These are phyloP conservation scores for Trichoderma gracile DNA, from an alignment of 2,329 filamentous ascomycete genomes.

Conservation along the genomic window DNA sequence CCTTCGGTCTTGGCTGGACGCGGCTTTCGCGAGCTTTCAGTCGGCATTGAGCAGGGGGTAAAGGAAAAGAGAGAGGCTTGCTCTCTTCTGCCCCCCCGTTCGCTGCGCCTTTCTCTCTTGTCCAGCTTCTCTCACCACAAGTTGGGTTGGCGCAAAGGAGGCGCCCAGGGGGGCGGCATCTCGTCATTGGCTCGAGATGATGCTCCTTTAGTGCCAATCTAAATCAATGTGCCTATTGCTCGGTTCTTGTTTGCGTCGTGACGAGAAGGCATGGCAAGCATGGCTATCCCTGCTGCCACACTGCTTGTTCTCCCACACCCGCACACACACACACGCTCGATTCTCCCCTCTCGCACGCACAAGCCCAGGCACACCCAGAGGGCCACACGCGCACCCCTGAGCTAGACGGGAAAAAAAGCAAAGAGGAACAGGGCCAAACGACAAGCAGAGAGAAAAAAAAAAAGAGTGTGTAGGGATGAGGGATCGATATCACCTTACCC, in stretches of 20 bases:
- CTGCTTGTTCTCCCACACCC: neutral
- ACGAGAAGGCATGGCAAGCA: constrained; percentile 6
- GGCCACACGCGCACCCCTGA: constrained; percentile 6
- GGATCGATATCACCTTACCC: neutral
- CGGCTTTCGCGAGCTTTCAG: neutral
- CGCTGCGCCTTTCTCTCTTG: neutral
- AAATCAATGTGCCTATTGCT: neutral
- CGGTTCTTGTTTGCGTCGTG: neutral
- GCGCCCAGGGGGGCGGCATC: neutral
- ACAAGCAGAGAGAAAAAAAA: neutral
- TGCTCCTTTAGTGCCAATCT: neutral
- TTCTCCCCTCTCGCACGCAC: neutral
- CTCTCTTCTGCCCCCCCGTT: neutral
- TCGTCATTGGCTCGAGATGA: constrained; percentile 10
- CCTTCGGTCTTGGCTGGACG: neutral
- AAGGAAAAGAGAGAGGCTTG: neutral
- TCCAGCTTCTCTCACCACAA: neutral
- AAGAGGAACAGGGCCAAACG: neutral
- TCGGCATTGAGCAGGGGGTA: neutral
- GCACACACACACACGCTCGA: constrained; percentile 3
- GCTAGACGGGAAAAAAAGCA: neutral
- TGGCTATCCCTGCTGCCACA: constrained; percentile 22
- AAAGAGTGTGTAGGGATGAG: neutral
- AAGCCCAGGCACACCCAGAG: neutral
- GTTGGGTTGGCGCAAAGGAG: neutral